These are phyloP conservation scores for Tephrocybe sp. DNA, from an alignment of 768 basidiomycete genomes.

Conservation along the genomic window DNA sequence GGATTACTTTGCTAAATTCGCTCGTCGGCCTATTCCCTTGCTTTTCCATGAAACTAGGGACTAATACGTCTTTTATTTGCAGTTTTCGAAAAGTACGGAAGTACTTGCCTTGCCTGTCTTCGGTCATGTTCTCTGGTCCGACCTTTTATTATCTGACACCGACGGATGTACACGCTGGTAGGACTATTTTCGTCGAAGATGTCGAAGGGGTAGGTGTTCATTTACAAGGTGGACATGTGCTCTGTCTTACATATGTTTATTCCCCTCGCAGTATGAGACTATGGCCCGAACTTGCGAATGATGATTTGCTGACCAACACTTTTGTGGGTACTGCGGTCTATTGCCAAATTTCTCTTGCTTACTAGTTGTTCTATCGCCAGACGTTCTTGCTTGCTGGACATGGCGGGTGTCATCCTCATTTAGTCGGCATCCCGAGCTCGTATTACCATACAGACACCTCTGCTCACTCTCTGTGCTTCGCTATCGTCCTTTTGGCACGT, in stretches of 20 bases:
- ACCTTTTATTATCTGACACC: slow-evolving; percentile 42
- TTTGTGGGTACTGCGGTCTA: slow-evolving; percentile 36
- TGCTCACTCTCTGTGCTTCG: slow-evolving; percentile 44
- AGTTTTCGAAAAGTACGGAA: slow-evolving; percentile 41
- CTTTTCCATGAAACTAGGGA: neutral
- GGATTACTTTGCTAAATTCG: slow-evolving; percentile 35
- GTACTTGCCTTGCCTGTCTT: slow-evolving; percentile 38
- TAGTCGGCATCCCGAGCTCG: neutral
- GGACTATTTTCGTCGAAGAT: slow-evolving; percentile 40
- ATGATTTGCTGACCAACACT: slow-evolving; percentile 46
- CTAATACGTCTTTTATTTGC: no score
- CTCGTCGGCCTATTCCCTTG: slow-evolving; percentile 24
- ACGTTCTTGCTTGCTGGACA: slow-evolving; percentile 50
- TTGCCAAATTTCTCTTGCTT: neutral
- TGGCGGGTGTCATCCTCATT: slow-evolving; percentile 27
- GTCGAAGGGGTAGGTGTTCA: slow-evolving; percentile 23
- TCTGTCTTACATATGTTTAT: no score
- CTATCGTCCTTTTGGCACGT: slow-evolving; percentile 45
- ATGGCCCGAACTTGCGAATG: slow-evolving; percentile 48
- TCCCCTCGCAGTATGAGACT: slow-evolving; percentile 34
- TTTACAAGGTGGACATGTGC: neutral
- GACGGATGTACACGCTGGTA: slow-evolving; percentile 33
- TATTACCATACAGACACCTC: slow-evolving; percentile 39
- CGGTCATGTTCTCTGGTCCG: slow-evolving; percentile 31
- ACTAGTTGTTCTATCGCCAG: slow-evolving; percentile 22